Percentiles rank a stretch among this genome's conserved stretches.
Evolutionary conservation across 2,329 filamentous ascomycete species (phyloP).

Genomic region (Xylariaceae sp.): DNA sequence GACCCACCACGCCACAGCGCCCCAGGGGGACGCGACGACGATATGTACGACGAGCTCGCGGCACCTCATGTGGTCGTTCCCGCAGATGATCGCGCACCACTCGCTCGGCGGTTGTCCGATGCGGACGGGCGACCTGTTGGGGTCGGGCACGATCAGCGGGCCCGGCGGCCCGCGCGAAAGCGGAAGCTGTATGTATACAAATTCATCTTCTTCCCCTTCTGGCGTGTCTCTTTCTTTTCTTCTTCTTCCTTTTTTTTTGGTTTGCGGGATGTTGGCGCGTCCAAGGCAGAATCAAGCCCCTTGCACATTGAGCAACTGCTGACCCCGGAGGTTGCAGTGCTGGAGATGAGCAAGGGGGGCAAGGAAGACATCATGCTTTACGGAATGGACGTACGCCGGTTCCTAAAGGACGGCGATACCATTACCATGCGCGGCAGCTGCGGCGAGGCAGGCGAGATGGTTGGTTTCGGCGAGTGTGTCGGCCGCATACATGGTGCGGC

Average conservation of each 20-base stretch:
- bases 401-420: conserved; percentile 39
- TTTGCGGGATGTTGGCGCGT: no score
- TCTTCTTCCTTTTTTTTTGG: no score
- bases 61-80: conserved; percentile 73
- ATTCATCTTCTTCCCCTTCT: no score
- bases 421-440: conserved; percentile 32
- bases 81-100: conserved; percentile 77
- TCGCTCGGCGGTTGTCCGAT: conserved; percentile 69
- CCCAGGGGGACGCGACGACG: conserved; percentile 43
- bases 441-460: conserved; percentile 25
- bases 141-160: conserved; percentile 66
- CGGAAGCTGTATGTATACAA: no score
- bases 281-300: no score
- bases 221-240: no score
- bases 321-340: no score
- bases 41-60: conserved; percentile 54
- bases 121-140: conserved; percentile 65
- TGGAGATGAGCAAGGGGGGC: conserved; percentile 39
- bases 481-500: conserved; percentile 24
- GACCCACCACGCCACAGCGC: conserved; percentile 24
- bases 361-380: conserved; percentile 33
- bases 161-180: conserved; percentile 27
- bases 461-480: conserved; percentile 38
- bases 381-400: conserved; percentile 33
- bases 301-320: no score